Evolutionary conservation across 2,329 filamentous ascomycete species (phyloP).

Genomic region (Macroventuria anomochaeta): DNA sequence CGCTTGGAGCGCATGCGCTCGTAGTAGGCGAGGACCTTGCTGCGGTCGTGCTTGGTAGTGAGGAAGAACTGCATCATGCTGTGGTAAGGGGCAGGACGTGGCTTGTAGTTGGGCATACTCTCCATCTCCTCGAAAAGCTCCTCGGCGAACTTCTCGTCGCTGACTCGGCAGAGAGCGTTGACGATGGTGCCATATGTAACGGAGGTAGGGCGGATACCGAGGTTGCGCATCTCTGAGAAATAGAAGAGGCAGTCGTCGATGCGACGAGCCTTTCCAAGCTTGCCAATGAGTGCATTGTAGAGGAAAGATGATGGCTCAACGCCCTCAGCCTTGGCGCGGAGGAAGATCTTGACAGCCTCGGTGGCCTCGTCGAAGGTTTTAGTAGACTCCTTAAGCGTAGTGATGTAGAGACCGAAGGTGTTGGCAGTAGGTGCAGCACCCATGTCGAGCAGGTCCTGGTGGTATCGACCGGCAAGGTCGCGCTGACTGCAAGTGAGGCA

Average conservation of each 20-base stretch:
- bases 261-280: conserved; percentile 94
- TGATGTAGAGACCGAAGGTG: conserved; percentile 98
- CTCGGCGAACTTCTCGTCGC: conserved; percentile 96
- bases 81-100: conserved; percentile 95
- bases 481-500: conserved; percentile 85
- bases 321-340: conserved; percentile 88
- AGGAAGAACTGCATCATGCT: conserved; percentile 99
- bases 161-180: conserved; percentile 95
- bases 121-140: conserved; percentile 99
- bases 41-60: conserved; percentile 93
- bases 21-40: conserved; percentile 93
- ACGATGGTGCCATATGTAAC: conserved; percentile 98
- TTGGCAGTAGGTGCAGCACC: conserved; percentile 93
- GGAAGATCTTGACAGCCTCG: conserved; percentile 96
- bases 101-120: conserved; percentile 97
- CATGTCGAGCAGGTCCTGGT: conserved; percentile 89
- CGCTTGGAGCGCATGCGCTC: conserved; percentile 88
- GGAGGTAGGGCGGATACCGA: conserved; percentile 92
- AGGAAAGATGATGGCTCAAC: conserved; percentile 96
- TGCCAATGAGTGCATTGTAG: conserved; percentile 97
- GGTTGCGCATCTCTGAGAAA: conserved; percentile 94
- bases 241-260: conserved; percentile 98
- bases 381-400: conserved; percentile 95
- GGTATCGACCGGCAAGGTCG: conserved; percentile 80
- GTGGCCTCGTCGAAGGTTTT: conserved; percentile 98